Conservation (phyloP, 768 basidiomycete genomes). For the Lentinula raphanica region DNA sequence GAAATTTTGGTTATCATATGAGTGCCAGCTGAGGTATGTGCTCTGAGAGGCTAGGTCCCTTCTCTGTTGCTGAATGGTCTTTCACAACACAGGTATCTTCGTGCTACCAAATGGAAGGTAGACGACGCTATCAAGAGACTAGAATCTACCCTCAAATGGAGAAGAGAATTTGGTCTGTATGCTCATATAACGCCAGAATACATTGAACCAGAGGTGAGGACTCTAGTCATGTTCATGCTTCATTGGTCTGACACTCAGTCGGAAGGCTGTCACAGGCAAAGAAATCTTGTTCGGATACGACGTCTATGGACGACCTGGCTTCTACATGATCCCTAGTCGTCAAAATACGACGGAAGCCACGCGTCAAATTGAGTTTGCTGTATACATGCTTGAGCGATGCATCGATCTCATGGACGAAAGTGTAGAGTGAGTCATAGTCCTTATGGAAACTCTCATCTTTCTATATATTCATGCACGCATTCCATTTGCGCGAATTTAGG, state of each 20-base stretch:
- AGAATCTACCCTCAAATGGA: slow-evolving; percentile 72
- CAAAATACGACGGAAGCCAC: slow-evolving; percentile 73
- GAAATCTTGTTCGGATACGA: slow-evolving; percentile 76
- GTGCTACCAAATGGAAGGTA: slow-evolving; percentile 72
- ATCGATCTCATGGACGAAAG: slow-evolving; percentile 77
- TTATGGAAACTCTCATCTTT: neutral
- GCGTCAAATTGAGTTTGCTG: slow-evolving; percentile 65
- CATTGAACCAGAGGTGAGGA: slow-evolving; percentile 71
- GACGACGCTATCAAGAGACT: slow-evolving; percentile 56
- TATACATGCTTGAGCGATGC: slow-evolving; percentile 75
- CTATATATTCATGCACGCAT: neutral
- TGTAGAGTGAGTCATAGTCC: slow-evolving; percentile 55
- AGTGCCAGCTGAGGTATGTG: slow-evolving; percentile 62
- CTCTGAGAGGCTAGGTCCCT: too few species aligned
- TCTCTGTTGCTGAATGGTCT: too few species aligned
- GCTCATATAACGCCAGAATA: slow-evolving; percentile 51
- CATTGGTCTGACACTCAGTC: neutral
- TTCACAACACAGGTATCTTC: slow-evolving; percentile 55
- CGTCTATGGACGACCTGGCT: slow-evolving; percentile 51
- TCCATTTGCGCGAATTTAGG: slow-evolving; percentile 28
- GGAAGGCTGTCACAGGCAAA: slow-evolving; percentile 77
- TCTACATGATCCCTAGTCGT: slow-evolving; percentile 63
- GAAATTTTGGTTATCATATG: slow-evolving; percentile 76
- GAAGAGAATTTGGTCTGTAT: slow-evolving; percentile 73
- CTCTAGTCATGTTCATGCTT: neutral